These are phyloP conservation scores for Clarireedia paspali DNA, from an alignment of 2,329 filamentous ascomycete species.

Conservation along the genomic window DNA sequence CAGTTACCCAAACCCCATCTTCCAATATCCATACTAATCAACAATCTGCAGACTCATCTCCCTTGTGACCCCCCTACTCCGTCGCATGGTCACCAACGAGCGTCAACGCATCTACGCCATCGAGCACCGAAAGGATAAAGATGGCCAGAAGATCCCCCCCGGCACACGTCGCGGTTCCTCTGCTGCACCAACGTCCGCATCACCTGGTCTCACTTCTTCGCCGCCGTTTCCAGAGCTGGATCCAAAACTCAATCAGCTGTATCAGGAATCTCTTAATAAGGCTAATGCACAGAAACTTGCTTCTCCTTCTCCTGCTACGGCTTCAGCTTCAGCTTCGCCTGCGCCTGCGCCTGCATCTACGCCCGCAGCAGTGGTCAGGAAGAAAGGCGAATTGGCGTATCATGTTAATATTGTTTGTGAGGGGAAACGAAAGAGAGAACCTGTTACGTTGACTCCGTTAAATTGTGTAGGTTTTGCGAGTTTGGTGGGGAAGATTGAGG, in stretches of 20 bases:
- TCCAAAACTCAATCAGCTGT: slow-evolving; percentile 2
- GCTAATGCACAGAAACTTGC: neutral
- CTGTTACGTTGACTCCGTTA: slow-evolving; percentile 13
- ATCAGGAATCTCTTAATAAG: too few species aligned
- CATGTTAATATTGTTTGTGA: slow-evolving; percentile 23
- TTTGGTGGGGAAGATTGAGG: slow-evolving; percentile 21
- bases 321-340: neutral
- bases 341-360: neutral
- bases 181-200: neutral
- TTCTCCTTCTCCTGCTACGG: neutral
- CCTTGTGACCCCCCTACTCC: slow-evolving; percentile 25
- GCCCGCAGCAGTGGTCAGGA: neutral
- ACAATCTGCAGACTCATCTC: slow-evolving; percentile 19
- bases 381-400: slow-evolving; percentile 11
- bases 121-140: slow-evolving; percentile 13
- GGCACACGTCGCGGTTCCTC: neutral
- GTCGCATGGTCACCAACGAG: slow-evolving; percentile 30
- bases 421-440: slow-evolving; percentile 17
- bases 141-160: neutral
- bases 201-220: neutral
- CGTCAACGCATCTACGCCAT: slow-evolving; percentile 26
- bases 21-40: slow-evolving; percentile 10
- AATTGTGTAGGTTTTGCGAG: slow-evolving; percentile 22
- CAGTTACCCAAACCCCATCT: slow-evolving; percentile 9
- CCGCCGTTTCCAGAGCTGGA: neutral